phyloP scores from a whole-genome alignment of 2,329 filamentous ascomycete species.

The Alternaria panax region DNA sequence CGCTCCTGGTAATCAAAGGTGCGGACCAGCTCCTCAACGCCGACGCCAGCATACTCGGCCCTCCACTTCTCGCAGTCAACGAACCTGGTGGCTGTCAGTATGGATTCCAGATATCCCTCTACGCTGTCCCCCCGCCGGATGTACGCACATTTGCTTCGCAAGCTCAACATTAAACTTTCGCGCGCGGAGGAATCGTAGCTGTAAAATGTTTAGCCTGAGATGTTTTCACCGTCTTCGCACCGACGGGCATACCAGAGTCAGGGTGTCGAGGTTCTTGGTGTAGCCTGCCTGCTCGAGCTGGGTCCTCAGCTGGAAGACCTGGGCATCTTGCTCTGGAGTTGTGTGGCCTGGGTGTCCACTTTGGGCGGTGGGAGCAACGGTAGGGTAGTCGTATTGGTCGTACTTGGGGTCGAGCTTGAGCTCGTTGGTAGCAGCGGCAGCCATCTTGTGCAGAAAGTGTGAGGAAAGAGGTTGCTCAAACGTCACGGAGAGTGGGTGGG shows the following conservation, averaged over 20 bases:
- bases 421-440: slow-evolving; percentile 36
- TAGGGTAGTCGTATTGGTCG: slow-evolving; percentile 94
- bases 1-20: slow-evolving; percentile 91
- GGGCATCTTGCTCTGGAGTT: slow-evolving; percentile 84
- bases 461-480: slow-evolving; percentile 11
- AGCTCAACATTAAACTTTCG: slow-evolving; percentile 91
- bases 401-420: slow-evolving; percentile 81
- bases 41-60: slow-evolving; percentile 71
- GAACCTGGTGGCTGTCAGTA: slow-evolving; percentile 70
- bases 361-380: slow-evolving; percentile 72
- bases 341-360: slow-evolving; percentile 88
- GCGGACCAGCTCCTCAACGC: slow-evolving; percentile 79
- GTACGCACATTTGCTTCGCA: slow-evolving; percentile 83
- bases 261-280: slow-evolving; percentile 85
- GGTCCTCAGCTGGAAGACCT: slow-evolving; percentile 83
- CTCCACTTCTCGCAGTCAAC: slow-evolving; percentile 90
- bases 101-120: neutral
- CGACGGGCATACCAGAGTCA: slow-evolving; percentile 75
- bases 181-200: slow-evolving; percentile 90
- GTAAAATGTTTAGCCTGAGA: slow-evolving; percentile 30
- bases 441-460: slow-evolving; percentile 35
- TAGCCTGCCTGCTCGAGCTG: slow-evolving; percentile 84
- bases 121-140: neutral
- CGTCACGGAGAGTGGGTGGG: slow-evolving; percentile 5
- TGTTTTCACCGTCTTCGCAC: neutral